A percentile compares a stretch with the other conserved stretches of the same genome.
Evolutionary conservation across 768 basidiomycete genomes (phyloP).

Genomic region (Macrocybe gigantea): DNA sequence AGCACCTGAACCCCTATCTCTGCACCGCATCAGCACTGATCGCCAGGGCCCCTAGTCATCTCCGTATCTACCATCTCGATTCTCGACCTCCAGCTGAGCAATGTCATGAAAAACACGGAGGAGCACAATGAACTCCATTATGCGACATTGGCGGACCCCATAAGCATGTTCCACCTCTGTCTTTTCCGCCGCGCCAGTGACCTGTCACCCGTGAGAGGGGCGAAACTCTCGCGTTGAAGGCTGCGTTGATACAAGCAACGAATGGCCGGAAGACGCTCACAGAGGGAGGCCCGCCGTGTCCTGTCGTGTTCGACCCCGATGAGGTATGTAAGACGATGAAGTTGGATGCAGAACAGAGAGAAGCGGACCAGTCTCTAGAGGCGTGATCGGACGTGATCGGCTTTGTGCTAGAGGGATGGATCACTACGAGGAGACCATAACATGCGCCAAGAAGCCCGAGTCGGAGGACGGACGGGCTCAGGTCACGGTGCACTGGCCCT

Average conservation of each 20-base stretch:
- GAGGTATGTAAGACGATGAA: constrained; percentile 35
- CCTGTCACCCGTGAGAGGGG: constrained; percentile 51
- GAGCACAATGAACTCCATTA: constrained; percentile 40
- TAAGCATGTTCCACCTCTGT: constrained; percentile 27
- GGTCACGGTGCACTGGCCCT: constrained; percentile 36
- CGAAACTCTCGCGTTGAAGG: constrained; percentile 41
- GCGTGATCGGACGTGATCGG: constrained; percentile 19
- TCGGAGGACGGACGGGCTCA: constrained; percentile 31
- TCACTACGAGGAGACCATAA: constrained; percentile 36
- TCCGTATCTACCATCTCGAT: constrained; percentile 50
- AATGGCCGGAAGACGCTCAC: constrained; percentile 36
- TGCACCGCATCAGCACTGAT: constrained; percentile 42
- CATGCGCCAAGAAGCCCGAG: constrained; percentile 19
- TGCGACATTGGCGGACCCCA: constrained; percentile 30
- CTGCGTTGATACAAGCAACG: constrained; percentile 36
- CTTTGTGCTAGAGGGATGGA: constrained; percentile 33
- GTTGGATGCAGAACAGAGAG: constrained; percentile 24
- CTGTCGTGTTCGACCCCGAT: constrained; percentile 38
- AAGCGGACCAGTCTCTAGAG: constrained; percentile 26
- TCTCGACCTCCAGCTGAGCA: constrained; percentile 44
- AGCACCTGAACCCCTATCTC: constrained; percentile 45
- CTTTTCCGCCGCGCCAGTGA: constrained; percentile 38
- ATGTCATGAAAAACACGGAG: constrained; percentile 39
- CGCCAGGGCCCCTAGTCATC: constrained; percentile 30
- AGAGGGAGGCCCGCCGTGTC: constrained; percentile 33